Base-by-base conservation (phyloP, 140 eudicot genomes). In the Flaveria floridana region DNA sequence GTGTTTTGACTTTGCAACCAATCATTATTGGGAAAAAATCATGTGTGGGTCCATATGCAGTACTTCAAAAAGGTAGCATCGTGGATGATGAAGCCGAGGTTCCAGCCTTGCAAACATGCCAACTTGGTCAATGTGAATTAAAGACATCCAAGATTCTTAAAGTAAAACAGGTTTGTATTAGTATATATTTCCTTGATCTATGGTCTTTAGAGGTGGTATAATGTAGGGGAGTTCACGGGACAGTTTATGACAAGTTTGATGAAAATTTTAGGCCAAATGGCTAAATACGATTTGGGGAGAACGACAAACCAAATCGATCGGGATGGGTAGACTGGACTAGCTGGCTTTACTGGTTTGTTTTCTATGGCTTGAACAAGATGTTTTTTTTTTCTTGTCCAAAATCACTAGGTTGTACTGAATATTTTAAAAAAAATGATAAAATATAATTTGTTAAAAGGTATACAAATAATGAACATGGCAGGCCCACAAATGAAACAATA, bases 31-130 rank as follows among this genome's bases (percentile, higher is more conserved):
- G 86, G 13, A 72, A 72, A 71, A 82, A 82, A 7, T 76, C 89
- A 7, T 72, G 81, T 46, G 83, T 85, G 21, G 86, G 79, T 34
- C 85, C 89, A 26, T 85, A 76, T 7, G 65, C 83, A 23, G 85
- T 85, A 1, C 70, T 85, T 76, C 86, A 85, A 56, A 85, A 82
- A 76, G 89, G 86, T 28, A 85, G 85, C 52, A 19, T 73, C 12
- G 72, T 85, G 44, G 83, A 71, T 46, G 81, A 85, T 57, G 89
- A 81, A 47, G 47, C 12, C 11, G 82, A 68, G 75, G 47, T 85
- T 56, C 69, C 76, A 8, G 79, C 89, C 1, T 82, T 85, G 79
- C 86, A 79, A 56, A 80, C 77, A 34, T 66, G 76, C 15, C 82
- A 82, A 79, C 76, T 50, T 3, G 69, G 81, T 62, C 70, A 56